phyloP scores from a whole-genome alignment of 2,329 filamentous ascomycete species.

The Arthrinium phaeospermum region DNA sequence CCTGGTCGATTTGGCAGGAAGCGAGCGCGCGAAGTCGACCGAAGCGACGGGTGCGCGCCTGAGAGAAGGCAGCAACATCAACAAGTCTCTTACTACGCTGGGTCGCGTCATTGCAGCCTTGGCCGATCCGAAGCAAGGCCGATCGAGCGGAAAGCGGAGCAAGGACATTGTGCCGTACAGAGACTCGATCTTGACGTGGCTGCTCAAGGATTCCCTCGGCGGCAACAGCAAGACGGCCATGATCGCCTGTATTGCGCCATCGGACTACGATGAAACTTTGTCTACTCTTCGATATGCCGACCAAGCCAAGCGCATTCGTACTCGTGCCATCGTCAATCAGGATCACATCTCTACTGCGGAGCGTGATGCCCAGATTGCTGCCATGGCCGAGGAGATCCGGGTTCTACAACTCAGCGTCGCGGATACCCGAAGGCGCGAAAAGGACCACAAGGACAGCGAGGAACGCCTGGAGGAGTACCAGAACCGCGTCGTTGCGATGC shows the following conservation, averaged over 20 bases:
- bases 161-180: slow-evolving; percentile 84
- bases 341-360: slow-evolving; percentile 91
- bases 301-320: slow-evolving; percentile 96
- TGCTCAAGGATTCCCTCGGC: slow-evolving; percentile 93
- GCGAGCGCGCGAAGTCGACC: slow-evolving; percentile 92
- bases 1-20: slow-evolving; percentile 92
- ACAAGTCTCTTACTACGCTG: slow-evolving; percentile 95
- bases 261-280: slow-evolving; percentile 96
- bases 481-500: slow-evolving; percentile 85
- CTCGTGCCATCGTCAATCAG: slow-evolving; percentile 92
- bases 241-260: slow-evolving; percentile 96
- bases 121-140: slow-evolving; percentile 68
- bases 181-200: slow-evolving; percentile 83
- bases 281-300: slow-evolving; percentile 96
- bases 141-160: slow-evolving; percentile 57
- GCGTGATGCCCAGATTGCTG: slow-evolving; percentile 89
- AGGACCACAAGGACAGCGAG: slow-evolving; percentile 74
- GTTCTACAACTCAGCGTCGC: slow-evolving; percentile 77
- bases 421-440: slow-evolving; percentile 70
- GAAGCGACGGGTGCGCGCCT: slow-evolving; percentile 91
- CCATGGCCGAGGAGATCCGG: slow-evolving; percentile 96
- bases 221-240: slow-evolving; percentile 99
- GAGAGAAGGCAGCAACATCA: slow-evolving; percentile 96
- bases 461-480: slow-evolving; percentile 95
- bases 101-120: slow-evolving; percentile 95